Conservation (phyloP, 306 rosid species). For the Glycine latifolia region DNA sequence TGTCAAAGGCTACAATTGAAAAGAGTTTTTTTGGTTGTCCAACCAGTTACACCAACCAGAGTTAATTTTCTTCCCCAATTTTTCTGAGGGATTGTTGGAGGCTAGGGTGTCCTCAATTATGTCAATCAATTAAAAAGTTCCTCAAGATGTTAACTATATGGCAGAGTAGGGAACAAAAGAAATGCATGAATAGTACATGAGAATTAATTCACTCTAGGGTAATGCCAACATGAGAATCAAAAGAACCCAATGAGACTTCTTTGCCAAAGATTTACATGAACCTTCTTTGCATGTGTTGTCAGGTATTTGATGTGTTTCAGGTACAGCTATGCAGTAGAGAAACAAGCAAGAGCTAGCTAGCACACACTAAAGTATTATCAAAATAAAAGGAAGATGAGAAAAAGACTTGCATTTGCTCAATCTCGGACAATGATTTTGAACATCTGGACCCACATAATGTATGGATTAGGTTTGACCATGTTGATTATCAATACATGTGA, state of each 20-base stretch:
- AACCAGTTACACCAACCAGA: constrained; percentile 14
- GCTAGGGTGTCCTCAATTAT: constrained; percentile 51
- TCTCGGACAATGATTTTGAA: constrained; percentile 49
- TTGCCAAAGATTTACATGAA: constrained; percentile 48
- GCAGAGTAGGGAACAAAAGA: constrained; percentile 31
- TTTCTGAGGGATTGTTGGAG: constrained; percentile 33
- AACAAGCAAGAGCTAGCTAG: constrained; percentile 42
- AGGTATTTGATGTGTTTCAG: constrained; percentile 40
- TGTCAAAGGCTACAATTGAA: constrained; percentile 46
- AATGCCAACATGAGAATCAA: constrained; percentile 45
- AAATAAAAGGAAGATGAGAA: constrained; percentile 32
- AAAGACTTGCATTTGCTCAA: constrained; percentile 50
- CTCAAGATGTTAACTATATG: constrained; percentile 33
- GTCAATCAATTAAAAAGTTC: constrained; percentile 44
- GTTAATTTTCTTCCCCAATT: constrained; percentile 20
- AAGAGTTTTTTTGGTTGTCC: constrained; percentile 23
- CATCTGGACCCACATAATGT: constrained; percentile 51
- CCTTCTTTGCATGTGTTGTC: constrained; percentile 50
- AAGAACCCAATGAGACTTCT: constrained; percentile 46
- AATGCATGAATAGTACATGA: constrained; percentile 18
- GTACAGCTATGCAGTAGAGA: constrained; percentile 37
- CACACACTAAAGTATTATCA: constrained; percentile 39
- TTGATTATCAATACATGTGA: constrained; percentile 46
- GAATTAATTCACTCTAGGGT: constrained; percentile 26
- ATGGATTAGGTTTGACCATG: constrained; percentile 58